Evolutionary conservation across 768 basidiomycete species (phyloP), one percentile per base, ranked within the genome.

Genomic region (Clitopilus hobsonii): DNA sequence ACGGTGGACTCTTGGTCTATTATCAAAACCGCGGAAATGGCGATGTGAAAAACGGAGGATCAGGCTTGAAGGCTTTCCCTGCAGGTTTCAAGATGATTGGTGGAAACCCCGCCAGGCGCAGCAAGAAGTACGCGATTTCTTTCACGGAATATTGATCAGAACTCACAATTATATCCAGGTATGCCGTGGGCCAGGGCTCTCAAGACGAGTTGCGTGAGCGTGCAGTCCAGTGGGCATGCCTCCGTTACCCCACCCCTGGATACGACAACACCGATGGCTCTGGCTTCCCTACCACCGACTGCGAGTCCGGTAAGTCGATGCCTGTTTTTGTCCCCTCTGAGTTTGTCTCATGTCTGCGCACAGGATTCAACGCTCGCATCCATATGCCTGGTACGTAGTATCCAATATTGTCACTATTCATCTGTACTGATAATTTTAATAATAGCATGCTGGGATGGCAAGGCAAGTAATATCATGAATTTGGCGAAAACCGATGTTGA

Each of bases 271-370:
- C 25, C 51, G 36, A 60, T 20, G 54, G 67, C 32, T 58, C 61
- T 18, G 75, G 75, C 3, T 77, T 76, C 60, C 76, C 76, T 1
- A 70, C 63, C 20, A 76, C 74, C 2, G 68, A 76, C 54, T 77
- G 75, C 53, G 74, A 75, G 56, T 68, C 71, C 32, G 60, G 62
- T 58, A 16, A n/a, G n/a, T 54, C 48, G 52, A 53, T 11, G 8
- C 24, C n/a, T 22, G 1, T 16, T 6, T 16, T 18, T 0, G 11
- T 27, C 23, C 20, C 26, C 10, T 36, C 25, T 20, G 3, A 24
- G 5, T 49, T 3, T 20, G 27, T 25, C 18, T 38, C 30, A 6
- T 38, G n/a, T 20, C 13, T 16, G 5, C 38, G 66, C 59, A 52
- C 60, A 55, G 70, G 75, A 0, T 65, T 76, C 25, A 73, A 74